Evolutionary conservation across 106 monocot species (phyloP), one percentile per base, ranked within the genome.

Genomic region (Apostasia ramifera): DNA sequence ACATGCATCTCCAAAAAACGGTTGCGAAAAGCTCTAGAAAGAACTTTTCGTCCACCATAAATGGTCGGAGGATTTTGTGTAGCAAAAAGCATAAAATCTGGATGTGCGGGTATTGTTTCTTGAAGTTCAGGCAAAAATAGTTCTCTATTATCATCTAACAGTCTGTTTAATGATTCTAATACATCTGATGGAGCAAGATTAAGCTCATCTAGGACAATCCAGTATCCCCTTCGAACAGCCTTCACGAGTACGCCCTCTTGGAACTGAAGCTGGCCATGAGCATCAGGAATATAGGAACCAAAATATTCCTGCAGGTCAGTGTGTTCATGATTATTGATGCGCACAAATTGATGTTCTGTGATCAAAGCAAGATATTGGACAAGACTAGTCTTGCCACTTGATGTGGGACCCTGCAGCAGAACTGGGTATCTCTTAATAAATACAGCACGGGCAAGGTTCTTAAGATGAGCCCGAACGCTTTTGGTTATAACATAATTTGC

Each of bases 111-210:
- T 43, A 97, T 71, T 40, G 80, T 83, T 82, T 97, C 92, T 71
- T 97, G 95, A 59, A 83, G 74, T 79, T 97, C 95, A 56, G 95
- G 95, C 9, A 97, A 78, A 77, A 89, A 97, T 45, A 97, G 70
- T 69, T 97, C 89, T 61, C 95, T 80, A 26, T 97, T 97, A 76
- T 92, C 95, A 89, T 97, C 95, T 62, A 97, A 69, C 8, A 97
- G 74, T 42, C 95, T 74, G 55, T 97, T 97, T 67, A 97, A 77
- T 53, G 97, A 92, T 73, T 97, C 97, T 43, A 97, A 74, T 9
- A 97, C 87, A 79, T 97, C 97, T 42, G 97, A 89, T 40, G 97
- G 97, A 58, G 97, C 97, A 74, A 97, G 89, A 85, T 97, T 97
- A 75, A 97, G 81, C 64, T 97, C 97, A 74, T 97, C 97, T 63